Conservation (phyloP, 78 protist species). For the Chrysochromulina tobinii region DNA sequence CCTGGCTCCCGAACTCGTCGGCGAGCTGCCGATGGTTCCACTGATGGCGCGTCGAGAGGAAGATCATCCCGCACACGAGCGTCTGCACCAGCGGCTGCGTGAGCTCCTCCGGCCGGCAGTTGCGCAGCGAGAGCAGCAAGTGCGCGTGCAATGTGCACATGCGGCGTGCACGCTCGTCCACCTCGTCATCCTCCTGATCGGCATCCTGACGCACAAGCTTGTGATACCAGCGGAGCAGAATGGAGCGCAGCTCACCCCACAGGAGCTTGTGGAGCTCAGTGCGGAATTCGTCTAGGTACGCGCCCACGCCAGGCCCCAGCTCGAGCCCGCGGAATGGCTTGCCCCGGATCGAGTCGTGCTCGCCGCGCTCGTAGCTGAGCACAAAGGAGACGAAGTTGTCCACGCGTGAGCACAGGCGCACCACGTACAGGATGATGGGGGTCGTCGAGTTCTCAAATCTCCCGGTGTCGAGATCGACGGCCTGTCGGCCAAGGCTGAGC, state of each 20-base stretch:
- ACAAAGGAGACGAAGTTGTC: constrained; percentile 13
- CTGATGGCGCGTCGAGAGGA: constrained; percentile 47
- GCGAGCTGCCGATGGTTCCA: constrained; percentile 29
- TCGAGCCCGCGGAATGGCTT: background rate
- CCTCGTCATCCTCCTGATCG: background rate
- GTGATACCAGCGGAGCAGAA: background rate
- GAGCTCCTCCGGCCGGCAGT: background rate
- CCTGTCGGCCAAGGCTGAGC: background rate
- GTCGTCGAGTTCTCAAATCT: background rate
- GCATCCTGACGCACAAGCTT: background rate
- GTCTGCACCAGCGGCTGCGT: background rate
- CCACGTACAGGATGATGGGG: constrained; percentile 26
- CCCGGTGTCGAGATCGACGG: constrained; percentile 34
- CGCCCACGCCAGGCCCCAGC: background rate
- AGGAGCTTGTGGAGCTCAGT: background rate
- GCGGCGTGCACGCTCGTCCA: background rate
- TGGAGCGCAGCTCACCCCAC: background rate
- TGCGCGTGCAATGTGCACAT: background rate
- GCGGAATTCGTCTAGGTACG: background rate
- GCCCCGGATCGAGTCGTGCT: background rate
- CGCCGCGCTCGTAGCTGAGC: background rate
- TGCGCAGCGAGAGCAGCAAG: background rate
- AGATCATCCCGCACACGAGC: background rate
- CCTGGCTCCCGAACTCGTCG: background rate
- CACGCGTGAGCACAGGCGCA: constrained; percentile 31